A percentile compares a stretch with the other conserved stretches of the same genome.
Conservation (phyloP, 148 eudicot genomes). For the Fagopyrum homotropicum region DNA sequence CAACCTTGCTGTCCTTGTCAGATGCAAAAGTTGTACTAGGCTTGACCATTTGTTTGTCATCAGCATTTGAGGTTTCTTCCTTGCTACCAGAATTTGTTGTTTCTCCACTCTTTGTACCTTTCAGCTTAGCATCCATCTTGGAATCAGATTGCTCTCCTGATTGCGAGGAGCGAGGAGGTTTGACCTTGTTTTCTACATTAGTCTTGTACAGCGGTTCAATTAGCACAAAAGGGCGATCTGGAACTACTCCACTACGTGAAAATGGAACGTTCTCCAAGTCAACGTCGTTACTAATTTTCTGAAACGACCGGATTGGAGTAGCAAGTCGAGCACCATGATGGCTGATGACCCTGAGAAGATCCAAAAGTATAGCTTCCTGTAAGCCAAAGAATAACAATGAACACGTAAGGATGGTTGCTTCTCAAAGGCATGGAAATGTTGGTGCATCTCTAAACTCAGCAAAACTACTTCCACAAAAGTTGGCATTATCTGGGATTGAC, state of each 20-base stretch:
- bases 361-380: constrained; percentile 85
- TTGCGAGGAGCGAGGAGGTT: constrained; percentile 43
- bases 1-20: constrained; percentile 7
- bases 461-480: not conserved
- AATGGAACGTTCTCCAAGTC: constrained; percentile 55
- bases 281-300: constrained; percentile 52
- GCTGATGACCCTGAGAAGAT: constrained; percentile 78
- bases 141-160: constrained; percentile 40
- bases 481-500: not conserved
- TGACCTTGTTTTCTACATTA: constrained; percentile 74
- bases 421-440: not conserved
- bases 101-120: constrained; percentile 33
- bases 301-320: constrained; percentile 88
- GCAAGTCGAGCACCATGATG: constrained; percentile 90
- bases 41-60: constrained; percentile 20
- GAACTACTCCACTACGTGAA: constrained; percentile 39
- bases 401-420: not conserved
- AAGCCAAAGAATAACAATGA: not conserved
- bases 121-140: constrained; percentile 19
- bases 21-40: not conserved
- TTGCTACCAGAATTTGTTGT: constrained; percentile 25
- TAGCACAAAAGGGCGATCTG: constrained; percentile 55
- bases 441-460: not conserved
- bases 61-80: constrained; percentile 29
- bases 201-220: constrained; percentile 71